A percentile compares a stretch with the other conserved stretches of the same genome.
These are phyloP conservation scores for Bipolaris oryzae DNA, from an alignment of 2,329 filamentous ascomycete species.

Conservation along the genomic window DNA sequence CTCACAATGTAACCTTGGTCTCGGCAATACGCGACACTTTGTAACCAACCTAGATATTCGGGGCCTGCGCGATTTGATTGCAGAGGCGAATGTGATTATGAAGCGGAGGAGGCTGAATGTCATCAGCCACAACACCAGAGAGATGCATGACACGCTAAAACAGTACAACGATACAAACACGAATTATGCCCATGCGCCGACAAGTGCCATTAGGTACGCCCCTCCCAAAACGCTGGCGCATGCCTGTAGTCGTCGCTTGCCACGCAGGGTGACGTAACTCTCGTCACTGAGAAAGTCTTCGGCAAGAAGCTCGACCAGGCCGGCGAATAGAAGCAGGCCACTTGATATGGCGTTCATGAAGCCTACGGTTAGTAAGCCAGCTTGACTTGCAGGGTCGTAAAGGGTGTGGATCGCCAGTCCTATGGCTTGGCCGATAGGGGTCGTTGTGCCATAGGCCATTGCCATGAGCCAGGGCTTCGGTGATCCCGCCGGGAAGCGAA, in stretches of 20 bases:
- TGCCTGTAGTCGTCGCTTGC: constrained; percentile 64
- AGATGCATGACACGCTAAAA: constrained; percentile 11
- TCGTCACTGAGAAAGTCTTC: constrained; percentile 65
- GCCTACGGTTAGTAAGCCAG: constrained; percentile 57
- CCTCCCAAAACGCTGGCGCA: constrained; percentile 66
- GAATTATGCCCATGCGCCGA: constrained; percentile 67
- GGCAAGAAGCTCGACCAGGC: constrained; percentile 57
- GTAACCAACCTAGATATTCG: background rate
- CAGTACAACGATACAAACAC: constrained; percentile 1
- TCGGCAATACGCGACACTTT: background rate
- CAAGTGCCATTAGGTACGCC: constrained; percentile 67
- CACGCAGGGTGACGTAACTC: constrained; percentile 65
- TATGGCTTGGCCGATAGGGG: constrained; percentile 58
- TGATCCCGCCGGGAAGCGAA: constrained; percentile 72
- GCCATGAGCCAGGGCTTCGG: constrained; percentile 76
- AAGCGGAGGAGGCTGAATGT: constrained; percentile 13
- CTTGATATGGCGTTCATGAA: constrained; percentile 58
- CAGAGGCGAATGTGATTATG: constrained; percentile 13
- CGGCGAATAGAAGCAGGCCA: constrained; percentile 57
- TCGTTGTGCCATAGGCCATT: constrained; percentile 66
- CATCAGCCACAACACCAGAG: constrained; percentile 12
- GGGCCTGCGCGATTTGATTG: constrained; percentile 6
- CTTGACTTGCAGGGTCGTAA: constrained; percentile 57
- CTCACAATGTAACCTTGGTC: background rate
- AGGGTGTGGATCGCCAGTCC: constrained; percentile 57